Evolutionary conservation across 2,329 filamentous ascomycete genomes (phyloP), one percentile per base, ranked within the genome.

Genomic region (Microcyclospora tardicrescens): DNA sequence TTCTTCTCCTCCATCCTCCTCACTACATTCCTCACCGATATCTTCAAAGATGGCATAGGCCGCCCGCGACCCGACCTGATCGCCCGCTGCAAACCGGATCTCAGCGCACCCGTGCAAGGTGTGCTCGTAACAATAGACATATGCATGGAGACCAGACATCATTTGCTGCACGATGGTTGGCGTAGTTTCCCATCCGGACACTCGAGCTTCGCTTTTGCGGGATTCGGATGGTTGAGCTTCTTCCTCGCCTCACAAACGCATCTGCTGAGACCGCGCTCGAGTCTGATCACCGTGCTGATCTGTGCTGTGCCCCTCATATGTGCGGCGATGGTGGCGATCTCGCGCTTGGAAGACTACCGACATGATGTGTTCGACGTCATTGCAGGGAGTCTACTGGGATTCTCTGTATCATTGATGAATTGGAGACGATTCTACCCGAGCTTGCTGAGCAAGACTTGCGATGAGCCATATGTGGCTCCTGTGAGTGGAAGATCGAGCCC

Each of bases 1-100:
- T 77, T 95, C 43, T 66, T 79, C 36, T 84, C 89, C 52, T 75
- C 50, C 14, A 41, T 96, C 16, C 69, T 85, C 49, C 69, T 94
- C 36, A 81, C 84, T 0, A 73, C 77, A 5, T 81, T 95, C 59
- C 67, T 96, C 33, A 96, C 91, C 33, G 87, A 96, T 57, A 56
- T 89, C 19, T 71, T 96, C 56, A 98, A 98, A 63, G 94, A 93
- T 56, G 73, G 81, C 9, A 82, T 89, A 16, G 84, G 84, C 8
- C 67, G 84, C 10, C 84, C 86, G 24, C 75, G 89, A 6, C 89
- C 89, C 3, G 89, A 96, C 61, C 66, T 95, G 28, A 75, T 96
- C 32, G 77, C 81, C n/a, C 78, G 91, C 29, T 98, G 91, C 63
- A 79, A 82, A 47, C 87, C 91, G 1, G 51, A 59, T 27, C 54